Conservation (phyloP, 164 flowering plant species). For the Dillenia suffruticosa region DNA sequence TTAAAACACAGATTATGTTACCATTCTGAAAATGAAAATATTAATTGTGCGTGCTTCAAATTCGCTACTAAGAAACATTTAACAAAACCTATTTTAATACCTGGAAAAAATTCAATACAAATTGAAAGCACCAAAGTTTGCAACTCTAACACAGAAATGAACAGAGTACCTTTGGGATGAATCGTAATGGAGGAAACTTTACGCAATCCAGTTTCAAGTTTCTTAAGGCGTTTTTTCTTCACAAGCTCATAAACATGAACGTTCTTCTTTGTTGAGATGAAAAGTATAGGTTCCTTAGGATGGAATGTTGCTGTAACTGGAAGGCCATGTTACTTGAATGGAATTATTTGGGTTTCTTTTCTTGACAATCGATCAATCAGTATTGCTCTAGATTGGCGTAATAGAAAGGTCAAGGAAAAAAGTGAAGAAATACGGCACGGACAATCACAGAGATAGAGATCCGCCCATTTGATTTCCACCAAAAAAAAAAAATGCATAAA, state of each 20-base stretch:
- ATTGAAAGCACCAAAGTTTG: no score
- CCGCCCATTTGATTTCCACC: no score
- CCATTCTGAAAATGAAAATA: no score
- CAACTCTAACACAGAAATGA: neutral
- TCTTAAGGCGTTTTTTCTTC: conserved; percentile 70
- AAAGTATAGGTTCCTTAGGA: conserved; percentile 74
- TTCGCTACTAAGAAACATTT: no score
- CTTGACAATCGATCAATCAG: conserved; percentile 86
- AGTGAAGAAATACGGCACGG: no score
- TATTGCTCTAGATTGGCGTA: conserved; percentile 85
- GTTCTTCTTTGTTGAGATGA: conserved; percentile 74
- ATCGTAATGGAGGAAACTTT: conserved; percentile 90
- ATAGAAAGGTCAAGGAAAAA: conserved; percentile 45
- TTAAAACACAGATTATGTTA: no score
- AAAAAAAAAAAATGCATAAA: neutral
- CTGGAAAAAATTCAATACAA: no score
- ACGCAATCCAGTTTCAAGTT: conserved; percentile 81
- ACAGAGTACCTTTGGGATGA: conserved; percentile 74
- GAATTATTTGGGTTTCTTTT: conserved; percentile 56
- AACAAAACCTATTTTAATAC: no score
- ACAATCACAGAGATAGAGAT: no score
- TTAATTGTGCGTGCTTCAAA: no score
- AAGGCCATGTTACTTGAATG: conserved; percentile 84
- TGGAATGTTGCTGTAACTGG: conserved; percentile 83
- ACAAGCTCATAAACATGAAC: conserved; percentile 82